phyloP scores from a whole-genome alignment of 192 early-diverging fungal genomes.

The Chytriomyces confervae region DNA sequence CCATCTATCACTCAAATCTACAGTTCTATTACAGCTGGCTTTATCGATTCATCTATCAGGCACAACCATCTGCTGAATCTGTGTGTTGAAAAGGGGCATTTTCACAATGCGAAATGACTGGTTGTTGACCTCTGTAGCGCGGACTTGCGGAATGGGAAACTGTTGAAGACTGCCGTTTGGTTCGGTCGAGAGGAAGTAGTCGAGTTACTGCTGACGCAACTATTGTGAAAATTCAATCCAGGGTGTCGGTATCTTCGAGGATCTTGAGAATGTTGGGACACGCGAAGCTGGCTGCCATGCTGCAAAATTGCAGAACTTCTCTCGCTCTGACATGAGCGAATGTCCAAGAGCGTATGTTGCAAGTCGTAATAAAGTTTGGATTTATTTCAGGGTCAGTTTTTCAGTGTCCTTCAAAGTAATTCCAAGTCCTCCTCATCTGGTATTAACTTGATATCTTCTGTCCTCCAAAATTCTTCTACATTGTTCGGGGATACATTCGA shows the following conservation, averaged over 20 bases:
- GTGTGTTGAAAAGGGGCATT: background rate
- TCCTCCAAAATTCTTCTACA: too few relatives aligned
- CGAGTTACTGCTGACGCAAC: background rate
- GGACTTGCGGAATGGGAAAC: background rate
- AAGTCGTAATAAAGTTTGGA: too few relatives aligned
- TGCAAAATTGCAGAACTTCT: background rate
- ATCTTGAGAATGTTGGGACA: constrained; percentile 7
- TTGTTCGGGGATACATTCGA: too few relatives aligned
- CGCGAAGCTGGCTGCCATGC: background rate
- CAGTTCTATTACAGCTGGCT: too few relatives aligned
- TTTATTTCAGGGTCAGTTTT: too few relatives aligned
- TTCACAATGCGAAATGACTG: background rate
- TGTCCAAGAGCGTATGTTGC: too few relatives aligned
- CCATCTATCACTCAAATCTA: too few relatives aligned
- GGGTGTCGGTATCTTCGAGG: background rate
- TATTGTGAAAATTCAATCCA: background rate
- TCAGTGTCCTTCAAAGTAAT: too few relatives aligned
- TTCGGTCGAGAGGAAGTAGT: constrained; percentile 4
- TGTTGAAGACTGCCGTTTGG: background rate
- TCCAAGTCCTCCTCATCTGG: too few relatives aligned
- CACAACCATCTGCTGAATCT: background rate
- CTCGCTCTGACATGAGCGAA: too few relatives aligned
- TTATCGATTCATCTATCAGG: background rate
- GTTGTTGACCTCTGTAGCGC: background rate
- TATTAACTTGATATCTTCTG: too few relatives aligned